Percentiles rank a stretch among this genome's conserved stretches.
Evolutionary conservation across 768 basidiomycete genomes (phyloP).

Genomic region (Cyclocybe cylindracea): DNA sequence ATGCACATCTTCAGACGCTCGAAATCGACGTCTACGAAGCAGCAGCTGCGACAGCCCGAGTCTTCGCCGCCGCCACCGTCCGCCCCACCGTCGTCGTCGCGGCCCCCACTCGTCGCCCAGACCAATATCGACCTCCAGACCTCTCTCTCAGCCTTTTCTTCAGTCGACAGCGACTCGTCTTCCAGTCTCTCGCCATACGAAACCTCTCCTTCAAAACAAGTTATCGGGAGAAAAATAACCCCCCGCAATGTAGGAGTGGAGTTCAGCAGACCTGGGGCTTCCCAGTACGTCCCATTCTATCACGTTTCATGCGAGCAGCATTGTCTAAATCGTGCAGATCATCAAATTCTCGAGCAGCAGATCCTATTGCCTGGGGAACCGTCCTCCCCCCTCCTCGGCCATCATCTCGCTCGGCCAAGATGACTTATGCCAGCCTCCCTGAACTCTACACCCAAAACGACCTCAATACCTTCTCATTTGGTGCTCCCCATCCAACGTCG

Average conservation of each 20-base stretch:
- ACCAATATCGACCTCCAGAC: slow-evolving; percentile 9
- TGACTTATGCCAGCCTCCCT: slow-evolving; percentile 18
- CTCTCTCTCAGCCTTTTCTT: slow-evolving; percentile 1
- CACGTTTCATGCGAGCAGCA: not conserved
- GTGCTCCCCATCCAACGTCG: slow-evolving; percentile 35
- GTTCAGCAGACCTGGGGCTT: slow-evolving; percentile 6
- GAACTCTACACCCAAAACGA: slow-evolving; percentile 45
- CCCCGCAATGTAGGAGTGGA: slow-evolving; percentile 18
- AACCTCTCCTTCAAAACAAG: slow-evolving; percentile 5
- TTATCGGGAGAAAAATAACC: slow-evolving; percentile 16
- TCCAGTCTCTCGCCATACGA: slow-evolving; percentile 1
- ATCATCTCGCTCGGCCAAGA: slow-evolving; percentile 9
- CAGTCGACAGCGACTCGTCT: slow-evolving; percentile 4
- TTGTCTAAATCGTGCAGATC: not conserved
- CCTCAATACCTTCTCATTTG: slow-evolving; percentile 50
- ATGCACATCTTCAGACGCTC: slow-evolving; percentile 26
- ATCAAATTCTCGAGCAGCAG: slow-evolving; percentile 1
- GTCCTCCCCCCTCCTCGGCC: slow-evolving; percentile 10
- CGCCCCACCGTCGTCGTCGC: slow-evolving; percentile 11
- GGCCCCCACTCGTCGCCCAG: slow-evolving; percentile 15
- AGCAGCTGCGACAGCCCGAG: slow-evolving; percentile 3
- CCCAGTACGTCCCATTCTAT: slow-evolving; percentile 8
- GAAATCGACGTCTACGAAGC: slow-evolving; percentile 17
- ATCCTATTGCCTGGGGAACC: not conserved
- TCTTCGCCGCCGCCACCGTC: slow-evolving; percentile 12